Percentiles rank a stretch among this genome's conserved stretches.
Evolutionary conservation across 805 yeast species (phyloP).

Genomic region (Candida sphagnicola): DNA sequence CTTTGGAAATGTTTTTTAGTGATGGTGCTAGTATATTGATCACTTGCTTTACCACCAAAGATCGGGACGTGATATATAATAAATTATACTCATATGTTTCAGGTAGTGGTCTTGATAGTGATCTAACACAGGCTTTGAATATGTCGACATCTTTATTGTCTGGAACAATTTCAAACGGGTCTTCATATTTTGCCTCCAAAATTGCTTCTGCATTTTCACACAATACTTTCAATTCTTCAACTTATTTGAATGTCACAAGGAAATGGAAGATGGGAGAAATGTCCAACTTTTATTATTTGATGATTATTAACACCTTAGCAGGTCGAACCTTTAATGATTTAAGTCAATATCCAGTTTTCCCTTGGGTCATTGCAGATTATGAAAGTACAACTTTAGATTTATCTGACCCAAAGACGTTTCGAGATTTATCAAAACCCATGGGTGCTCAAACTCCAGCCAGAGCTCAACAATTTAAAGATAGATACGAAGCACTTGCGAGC

Average conservation of each 20-base stretch:
- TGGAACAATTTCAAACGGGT: slow-evolving; percentile 40
- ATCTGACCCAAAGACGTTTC: slow-evolving; percentile 52
- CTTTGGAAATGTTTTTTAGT: slow-evolving; percentile 69
- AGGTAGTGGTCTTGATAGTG: slow-evolving; percentile 48
- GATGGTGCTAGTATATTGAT: slow-evolving; percentile 70
- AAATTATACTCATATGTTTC: slow-evolving; percentile 47
- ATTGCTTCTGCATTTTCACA: slow-evolving; percentile 38
- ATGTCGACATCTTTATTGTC: slow-evolving; percentile 37
- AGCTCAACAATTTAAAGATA: slow-evolving; percentile 59
- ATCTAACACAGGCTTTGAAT: slow-evolving; percentile 50
- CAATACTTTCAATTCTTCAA: slow-evolving; percentile 8
- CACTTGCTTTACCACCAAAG: slow-evolving; percentile 52
- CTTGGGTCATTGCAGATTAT: slow-evolving; percentile 87
- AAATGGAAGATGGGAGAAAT: slow-evolving; percentile 76
- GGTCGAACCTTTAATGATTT: slow-evolving; percentile 87
- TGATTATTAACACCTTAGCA: slow-evolving; percentile 77
- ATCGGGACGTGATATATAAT: slow-evolving; percentile 54
- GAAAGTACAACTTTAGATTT: slow-evolving; percentile 68
- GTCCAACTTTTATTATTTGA: slow-evolving; percentile 78
- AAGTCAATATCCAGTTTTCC: slow-evolving; percentile 89
- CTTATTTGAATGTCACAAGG: slow-evolving; percentile 48
- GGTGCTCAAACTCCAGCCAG: slow-evolving; percentile 73
- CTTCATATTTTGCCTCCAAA: slow-evolving; percentile 22
- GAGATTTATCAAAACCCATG: slow-evolving; percentile 87
- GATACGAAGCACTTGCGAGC: slow-evolving; percentile 67